A percentile compares a stretch with the other conserved stretches of the same genome.
phyloP scores from a whole-genome alignment of 2,329 filamentous ascomycete species.

The Neoascochyta sp. region DNA sequence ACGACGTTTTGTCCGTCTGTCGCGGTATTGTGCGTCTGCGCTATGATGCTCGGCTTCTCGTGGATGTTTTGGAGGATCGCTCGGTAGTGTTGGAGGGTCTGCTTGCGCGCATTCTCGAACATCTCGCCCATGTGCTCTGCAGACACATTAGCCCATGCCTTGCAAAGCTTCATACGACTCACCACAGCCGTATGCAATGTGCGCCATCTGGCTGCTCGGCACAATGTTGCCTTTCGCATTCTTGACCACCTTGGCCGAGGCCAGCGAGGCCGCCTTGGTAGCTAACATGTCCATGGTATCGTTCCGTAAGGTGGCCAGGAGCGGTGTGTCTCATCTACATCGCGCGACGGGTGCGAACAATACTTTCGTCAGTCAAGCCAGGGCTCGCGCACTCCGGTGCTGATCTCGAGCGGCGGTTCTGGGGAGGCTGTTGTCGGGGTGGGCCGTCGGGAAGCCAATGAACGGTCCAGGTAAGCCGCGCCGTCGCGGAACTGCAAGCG shows the following conservation, averaged over 20 bases:
- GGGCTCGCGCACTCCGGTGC: constrained; percentile 7
- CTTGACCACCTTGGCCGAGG: constrained; percentile 45
- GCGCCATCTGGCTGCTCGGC: constrained; percentile 38
- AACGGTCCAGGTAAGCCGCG: constrained; percentile 16
- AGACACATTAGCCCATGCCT: constrained; percentile 15
- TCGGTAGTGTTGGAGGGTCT: constrained; percentile 68
- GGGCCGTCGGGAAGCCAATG: constrained; percentile 34
- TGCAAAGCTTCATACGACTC: constrained; percentile 8
- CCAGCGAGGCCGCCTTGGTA: constrained; percentile 39
- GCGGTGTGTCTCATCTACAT: too few relatives aligned
- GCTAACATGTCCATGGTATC: constrained; percentile 39
- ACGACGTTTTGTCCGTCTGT: constrained; percentile 57
- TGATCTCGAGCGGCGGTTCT: constrained; percentile 14
- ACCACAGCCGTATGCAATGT: constrained; percentile 45
- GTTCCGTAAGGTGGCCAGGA: too few relatives aligned
- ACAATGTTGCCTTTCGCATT: constrained; percentile 41
- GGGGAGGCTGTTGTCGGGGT: constrained; percentile 16
- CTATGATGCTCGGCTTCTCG: constrained; percentile 61
- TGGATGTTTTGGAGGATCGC: constrained; percentile 67
- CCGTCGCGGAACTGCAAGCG: constrained; percentile 25
- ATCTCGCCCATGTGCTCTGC: constrained; percentile 70
- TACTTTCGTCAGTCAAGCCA: too few relatives aligned
- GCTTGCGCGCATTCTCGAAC: constrained; percentile 64
- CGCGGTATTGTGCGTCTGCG: constrained; percentile 56
- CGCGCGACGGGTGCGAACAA: too few relatives aligned